Conservation (phyloP, 1,284 basidiomycete species). For the Melanopsichium pennsylvanicum region DNA sequence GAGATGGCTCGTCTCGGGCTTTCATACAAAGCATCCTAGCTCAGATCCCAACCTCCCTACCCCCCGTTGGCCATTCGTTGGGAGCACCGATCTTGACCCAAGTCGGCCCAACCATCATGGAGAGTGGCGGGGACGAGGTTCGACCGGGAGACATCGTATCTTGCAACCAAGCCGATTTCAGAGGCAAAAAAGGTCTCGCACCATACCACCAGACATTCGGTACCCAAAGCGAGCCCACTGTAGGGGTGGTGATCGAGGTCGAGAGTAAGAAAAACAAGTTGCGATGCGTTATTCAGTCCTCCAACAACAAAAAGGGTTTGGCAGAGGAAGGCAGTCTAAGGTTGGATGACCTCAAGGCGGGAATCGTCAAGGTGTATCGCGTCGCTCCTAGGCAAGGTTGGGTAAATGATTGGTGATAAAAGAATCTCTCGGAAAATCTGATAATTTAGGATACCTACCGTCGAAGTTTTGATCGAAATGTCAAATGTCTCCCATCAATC, state of each 20-base stretch:
- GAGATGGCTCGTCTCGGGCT: constrained; percentile 79
- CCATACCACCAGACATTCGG: constrained; percentile 75
- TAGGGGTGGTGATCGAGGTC: constrained; percentile 81
- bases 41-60: constrained; percentile 72
- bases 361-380: constrained; percentile 70
- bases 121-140: constrained; percentile 76
- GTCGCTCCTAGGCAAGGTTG: constrained; percentile 37
- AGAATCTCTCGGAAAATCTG: not conserved
- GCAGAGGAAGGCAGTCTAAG: constrained; percentile 82
- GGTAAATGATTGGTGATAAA: constrained; percentile 36
- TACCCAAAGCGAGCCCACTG: constrained; percentile 72
- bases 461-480: no score
- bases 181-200: constrained; percentile 81
- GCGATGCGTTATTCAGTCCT: constrained; percentile 71
- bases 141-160: constrained; percentile 84
- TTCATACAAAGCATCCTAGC: constrained; percentile 76
- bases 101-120: constrained; percentile 74
- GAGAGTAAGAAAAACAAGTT: constrained; percentile 55
- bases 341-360: constrained; percentile 86
- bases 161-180: constrained; percentile 79
- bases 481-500: no score
- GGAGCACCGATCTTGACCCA: constrained; percentile 68
- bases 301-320: constrained; percentile 67
- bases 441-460: no score
- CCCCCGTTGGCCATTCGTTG: constrained; percentile 49